Evolutionary conservation across 129 eudicot species (phyloP).

Genomic region (Tanacetum coccineum): DNA sequence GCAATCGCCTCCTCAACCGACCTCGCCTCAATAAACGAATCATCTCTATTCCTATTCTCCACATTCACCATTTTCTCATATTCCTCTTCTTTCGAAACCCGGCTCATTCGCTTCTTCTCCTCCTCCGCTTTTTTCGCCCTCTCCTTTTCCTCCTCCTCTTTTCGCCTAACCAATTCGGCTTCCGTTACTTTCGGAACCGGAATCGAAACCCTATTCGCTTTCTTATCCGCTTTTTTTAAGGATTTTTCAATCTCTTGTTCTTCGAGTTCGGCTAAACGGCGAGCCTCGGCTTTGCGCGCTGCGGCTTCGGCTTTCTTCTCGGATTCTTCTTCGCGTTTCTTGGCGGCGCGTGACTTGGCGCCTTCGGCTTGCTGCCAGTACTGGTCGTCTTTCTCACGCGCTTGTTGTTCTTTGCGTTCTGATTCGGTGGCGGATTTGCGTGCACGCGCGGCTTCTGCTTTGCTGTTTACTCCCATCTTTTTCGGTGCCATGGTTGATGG

Average conservation of each 20-base stretch:
- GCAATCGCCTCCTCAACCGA: constrained; percentile 86
- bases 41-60: constrained; percentile 73
- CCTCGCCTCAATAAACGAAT: constrained; percentile 68
- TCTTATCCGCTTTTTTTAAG: constrained; percentile 72
- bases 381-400: constrained; percentile 73
- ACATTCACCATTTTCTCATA: constrained; percentile 77
- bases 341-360: constrained; percentile 77
- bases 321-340: constrained; percentile 91
- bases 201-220: constrained; percentile 64
- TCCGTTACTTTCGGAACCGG: constrained; percentile 94
- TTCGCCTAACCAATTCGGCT: constrained; percentile 67
- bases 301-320: constrained; percentile 88
- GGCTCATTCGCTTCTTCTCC: constrained; percentile 54
- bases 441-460: constrained; percentile 63
- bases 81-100: constrained; percentile 82
- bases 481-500: constrained; percentile 59
- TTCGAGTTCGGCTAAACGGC: constrained; percentile 75
- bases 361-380: constrained; percentile 99
- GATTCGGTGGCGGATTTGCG: constrained; percentile 60
- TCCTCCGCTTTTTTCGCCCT: constrained; percentile 59
- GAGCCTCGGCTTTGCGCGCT: constrained; percentile 78
- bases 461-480: constrained; percentile 90
- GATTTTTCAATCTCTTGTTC: constrained; percentile 80
- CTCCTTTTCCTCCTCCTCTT: constrained; percentile 73
- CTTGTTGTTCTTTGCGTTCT: constrained; percentile 76